These are phyloP conservation scores for Lichtheimia corymbifera DNA, from an alignment of 371 early-diverging fungal species.

Conservation along the genomic window DNA sequence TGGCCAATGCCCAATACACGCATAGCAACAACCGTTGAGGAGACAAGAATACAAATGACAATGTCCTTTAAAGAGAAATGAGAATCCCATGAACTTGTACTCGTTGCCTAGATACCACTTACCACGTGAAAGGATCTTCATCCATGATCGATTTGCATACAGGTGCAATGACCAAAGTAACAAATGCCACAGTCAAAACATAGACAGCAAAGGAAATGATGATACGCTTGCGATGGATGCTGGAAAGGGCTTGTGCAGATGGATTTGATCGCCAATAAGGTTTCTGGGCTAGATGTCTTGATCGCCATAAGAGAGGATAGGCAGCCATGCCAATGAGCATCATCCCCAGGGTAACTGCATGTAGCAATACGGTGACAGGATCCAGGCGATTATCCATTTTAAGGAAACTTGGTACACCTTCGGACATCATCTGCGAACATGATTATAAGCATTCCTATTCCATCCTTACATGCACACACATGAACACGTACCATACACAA, in stretches of 20 bases:
- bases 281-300: constrained; percentile 49
- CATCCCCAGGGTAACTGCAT: constrained; percentile 71
- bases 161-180: constrained; percentile 51
- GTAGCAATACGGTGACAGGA: constrained; percentile 33
- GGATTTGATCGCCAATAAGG: constrained; percentile 43
- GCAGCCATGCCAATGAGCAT: constrained; percentile 61
- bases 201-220: constrained; percentile 43
- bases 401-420: constrained; percentile 27
- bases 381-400: constrained; percentile 21
- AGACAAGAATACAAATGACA: constrained; percentile 51
- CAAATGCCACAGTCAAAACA: constrained; percentile 32
- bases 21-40: constrained; percentile 51
- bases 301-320: constrained; percentile 56
- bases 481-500: constrained; percentile 23
- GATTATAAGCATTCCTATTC: neutral
- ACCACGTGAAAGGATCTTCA: constrained; percentile 66
- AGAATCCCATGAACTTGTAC: neutral
- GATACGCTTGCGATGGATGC: constrained; percentile 22
- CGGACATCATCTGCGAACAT: constrained; percentile 27
- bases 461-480: neutral
- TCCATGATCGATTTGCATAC: constrained; percentile 42
- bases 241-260: constrained; percentile 8
- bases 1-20: constrained; percentile 59
- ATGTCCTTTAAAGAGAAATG: constrained; percentile 38
- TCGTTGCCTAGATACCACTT: constrained; percentile 8